Evolutionary conservation across 2,329 filamentous ascomycete genomes (phyloP).

Genomic region (Diaporthe batatas): DNA sequence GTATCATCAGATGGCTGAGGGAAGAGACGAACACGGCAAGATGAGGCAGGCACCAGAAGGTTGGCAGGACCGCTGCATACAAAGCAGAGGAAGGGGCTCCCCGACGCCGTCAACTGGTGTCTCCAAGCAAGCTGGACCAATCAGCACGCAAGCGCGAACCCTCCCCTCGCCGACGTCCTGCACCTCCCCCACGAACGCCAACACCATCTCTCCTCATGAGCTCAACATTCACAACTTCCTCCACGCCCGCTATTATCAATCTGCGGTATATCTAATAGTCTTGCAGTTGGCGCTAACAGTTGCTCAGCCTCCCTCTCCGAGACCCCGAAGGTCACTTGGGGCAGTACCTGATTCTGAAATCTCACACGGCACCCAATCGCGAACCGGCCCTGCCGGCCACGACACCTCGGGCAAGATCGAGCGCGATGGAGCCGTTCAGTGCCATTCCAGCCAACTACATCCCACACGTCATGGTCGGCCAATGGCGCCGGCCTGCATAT

Average conservation of each 20-base stretch:
- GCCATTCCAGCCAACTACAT: constrained; percentile 32
- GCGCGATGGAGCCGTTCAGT: constrained; percentile 14
- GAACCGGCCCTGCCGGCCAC: no score
- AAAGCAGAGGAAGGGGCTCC: no score
- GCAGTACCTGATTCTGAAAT: neutral
- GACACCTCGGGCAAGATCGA: neutral
- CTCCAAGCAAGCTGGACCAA: no score
- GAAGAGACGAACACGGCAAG: neutral
- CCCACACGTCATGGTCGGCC: constrained; percentile 40
- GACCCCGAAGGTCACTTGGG: neutral
- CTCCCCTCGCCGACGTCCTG: neutral
- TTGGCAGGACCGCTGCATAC: no score
- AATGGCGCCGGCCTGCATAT: constrained; percentile 36
- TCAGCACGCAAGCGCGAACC: constrained; percentile 5
- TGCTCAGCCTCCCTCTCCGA: constrained; percentile 16
- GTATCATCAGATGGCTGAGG: neutral
- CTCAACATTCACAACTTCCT: neutral
- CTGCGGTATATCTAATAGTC: constrained; percentile 8
- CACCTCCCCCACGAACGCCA: neutral
- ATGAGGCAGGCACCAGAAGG: neutral
- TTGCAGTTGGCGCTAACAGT: constrained; percentile 19
- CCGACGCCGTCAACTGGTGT: no score
- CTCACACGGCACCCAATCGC: neutral
- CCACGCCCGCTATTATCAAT: neutral
- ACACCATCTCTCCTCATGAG: neutral